Evolutionary conservation across 305 asterid species (phyloP).

Genomic region (Fraxinus ornus): DNA sequence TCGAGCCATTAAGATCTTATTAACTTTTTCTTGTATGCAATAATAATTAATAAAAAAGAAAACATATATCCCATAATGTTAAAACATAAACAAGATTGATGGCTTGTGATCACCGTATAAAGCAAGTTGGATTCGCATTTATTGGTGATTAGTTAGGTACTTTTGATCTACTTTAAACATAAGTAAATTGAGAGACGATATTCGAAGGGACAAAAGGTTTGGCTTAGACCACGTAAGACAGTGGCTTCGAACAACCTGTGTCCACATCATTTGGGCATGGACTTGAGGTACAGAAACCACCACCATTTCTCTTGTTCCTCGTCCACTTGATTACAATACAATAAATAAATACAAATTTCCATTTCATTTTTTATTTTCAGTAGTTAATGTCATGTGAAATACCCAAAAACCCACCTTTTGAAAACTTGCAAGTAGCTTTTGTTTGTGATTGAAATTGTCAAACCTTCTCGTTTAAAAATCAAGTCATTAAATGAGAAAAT

Average conservation of each 20-base stretch:
- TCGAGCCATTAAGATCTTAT: neutral
- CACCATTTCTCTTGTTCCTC: slow-evolving; percentile 33
- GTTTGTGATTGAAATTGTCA: neutral
- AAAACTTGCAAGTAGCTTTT: neutral
- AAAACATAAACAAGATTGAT: neutral
- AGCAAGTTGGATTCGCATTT: neutral
- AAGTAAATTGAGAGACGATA: neutral
- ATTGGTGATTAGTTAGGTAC: neutral
- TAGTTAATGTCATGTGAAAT: neutral
- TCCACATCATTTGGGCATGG: slow-evolving; percentile 34
- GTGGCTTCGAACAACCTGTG: slow-evolving; percentile 11
- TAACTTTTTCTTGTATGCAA: no score
- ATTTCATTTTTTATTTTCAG: neutral
- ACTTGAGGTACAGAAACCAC: slow-evolving; percentile 41
- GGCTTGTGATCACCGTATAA: neutral
- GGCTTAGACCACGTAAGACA: slow-evolving; percentile 40
- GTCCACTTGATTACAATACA: slow-evolving; percentile 29
- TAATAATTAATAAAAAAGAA: no score
- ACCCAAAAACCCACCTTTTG: neutral
- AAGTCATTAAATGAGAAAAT: neutral
- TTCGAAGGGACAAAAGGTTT: slow-evolving; percentile 30
- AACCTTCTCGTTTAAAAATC: neutral
- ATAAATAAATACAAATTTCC: slow-evolving; percentile 4
- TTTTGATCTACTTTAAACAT: neutral
- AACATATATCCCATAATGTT: neutral